These are phyloP conservation scores for Murraya paniculata DNA, from an alignment of 345 rosid species.

Conservation along the genomic window DNA sequence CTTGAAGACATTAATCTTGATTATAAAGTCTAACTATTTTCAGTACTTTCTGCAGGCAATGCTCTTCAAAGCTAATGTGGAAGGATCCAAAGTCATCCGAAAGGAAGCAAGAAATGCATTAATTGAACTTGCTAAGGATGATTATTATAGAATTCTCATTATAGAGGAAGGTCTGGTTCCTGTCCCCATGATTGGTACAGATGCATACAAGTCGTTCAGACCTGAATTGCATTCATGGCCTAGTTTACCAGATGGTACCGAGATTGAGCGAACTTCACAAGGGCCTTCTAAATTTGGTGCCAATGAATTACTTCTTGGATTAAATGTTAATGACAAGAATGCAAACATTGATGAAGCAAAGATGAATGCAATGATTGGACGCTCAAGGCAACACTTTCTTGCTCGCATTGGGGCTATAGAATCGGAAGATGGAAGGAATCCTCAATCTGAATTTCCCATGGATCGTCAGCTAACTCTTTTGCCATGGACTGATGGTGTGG, in stretches of 20 bases:
- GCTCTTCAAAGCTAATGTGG: constrained; percentile 46
- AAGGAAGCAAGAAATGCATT: constrained; percentile 78
- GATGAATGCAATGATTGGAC: constrained; percentile 70
- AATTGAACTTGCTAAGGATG: constrained; percentile 76
- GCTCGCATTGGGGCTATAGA: constrained; percentile 84
- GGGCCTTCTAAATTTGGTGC: constrained; percentile 76
- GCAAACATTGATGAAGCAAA: constrained; percentile 60
- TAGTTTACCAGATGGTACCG: constrained; percentile 71
- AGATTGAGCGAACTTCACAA: constrained; percentile 49
- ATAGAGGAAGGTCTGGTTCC: constrained; percentile 83
- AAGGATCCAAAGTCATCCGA: constrained; percentile 49
- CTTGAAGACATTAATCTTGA: not conserved
- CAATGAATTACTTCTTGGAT: constrained; percentile 70
- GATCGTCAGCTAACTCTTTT: constrained; percentile 49
- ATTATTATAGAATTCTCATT: constrained; percentile 67
- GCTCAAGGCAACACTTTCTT: constrained; percentile 75
- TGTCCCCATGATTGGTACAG: constrained; percentile 78
- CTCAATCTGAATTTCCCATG: constrained; percentile 32
- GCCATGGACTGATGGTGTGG: constrained; percentile 82
- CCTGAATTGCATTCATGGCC: constrained; percentile 79
- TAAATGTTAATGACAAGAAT: constrained; percentile 41
- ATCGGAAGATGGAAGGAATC: constrained; percentile 47
- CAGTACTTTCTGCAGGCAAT: constrained; percentile 44
- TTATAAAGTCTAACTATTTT: constrained; percentile 4
- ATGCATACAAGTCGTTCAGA: constrained; percentile 63